Percentiles rank a stretch among this genome's conserved stretches.
These are phyloP conservation scores for Lichenothelia convexa DNA, from an alignment of 495 filamentous ascomycete genomes.

Conservation along the genomic window DNA sequence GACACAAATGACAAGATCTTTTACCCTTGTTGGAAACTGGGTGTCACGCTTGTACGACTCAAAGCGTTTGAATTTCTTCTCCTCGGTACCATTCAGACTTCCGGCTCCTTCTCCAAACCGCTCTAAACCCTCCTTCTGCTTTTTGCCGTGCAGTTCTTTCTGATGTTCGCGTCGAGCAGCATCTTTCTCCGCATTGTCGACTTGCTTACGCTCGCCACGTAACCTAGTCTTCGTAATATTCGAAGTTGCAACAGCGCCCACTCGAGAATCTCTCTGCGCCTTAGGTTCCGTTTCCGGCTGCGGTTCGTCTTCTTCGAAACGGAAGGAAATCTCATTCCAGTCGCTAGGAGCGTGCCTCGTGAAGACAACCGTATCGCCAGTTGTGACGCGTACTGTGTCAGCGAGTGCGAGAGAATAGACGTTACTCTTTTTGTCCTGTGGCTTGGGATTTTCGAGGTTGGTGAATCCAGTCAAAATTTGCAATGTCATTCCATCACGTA, in stretches of 20 bases:
- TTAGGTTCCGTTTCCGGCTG: conserved; percentile 49
- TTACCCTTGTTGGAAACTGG: conserved; percentile 66
- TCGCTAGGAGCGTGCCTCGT: conserved; percentile 83
- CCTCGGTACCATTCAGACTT: conserved; percentile 70
- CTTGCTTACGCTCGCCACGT: conserved; percentile 70
- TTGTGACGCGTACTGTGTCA: conserved; percentile 65
- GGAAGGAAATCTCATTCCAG: conserved; percentile 83
- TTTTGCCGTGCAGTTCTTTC: conserved; percentile 70
- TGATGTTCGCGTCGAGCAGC: conserved; percentile 79
- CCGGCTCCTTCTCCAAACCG: conserved; percentile 64
- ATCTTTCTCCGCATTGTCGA: conserved; percentile 80
- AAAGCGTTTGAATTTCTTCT: conserved; percentile 96
- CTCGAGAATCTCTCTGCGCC: conserved; percentile 60
- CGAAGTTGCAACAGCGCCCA: conserved; percentile 67
- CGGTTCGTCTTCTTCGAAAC: conserved; percentile 65
- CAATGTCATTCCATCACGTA: conserved; percentile 96
- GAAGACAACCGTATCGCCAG: conserved; percentile 64
- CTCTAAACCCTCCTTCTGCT: conserved; percentile 71
- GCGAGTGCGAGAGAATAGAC: conserved; percentile 76
- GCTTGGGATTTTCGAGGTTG: conserved; percentile 64
- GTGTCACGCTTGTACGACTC: conserved; percentile 98
- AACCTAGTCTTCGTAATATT: conserved; percentile 91
- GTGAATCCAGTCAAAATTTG: conserved; percentile 72
- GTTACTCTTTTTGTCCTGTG: conserved; percentile 72
- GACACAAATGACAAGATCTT: conserved; percentile 72